Conservation (phyloP, 2,329 filamentous ascomycete species). For the Graphilbum fragrans region DNA sequence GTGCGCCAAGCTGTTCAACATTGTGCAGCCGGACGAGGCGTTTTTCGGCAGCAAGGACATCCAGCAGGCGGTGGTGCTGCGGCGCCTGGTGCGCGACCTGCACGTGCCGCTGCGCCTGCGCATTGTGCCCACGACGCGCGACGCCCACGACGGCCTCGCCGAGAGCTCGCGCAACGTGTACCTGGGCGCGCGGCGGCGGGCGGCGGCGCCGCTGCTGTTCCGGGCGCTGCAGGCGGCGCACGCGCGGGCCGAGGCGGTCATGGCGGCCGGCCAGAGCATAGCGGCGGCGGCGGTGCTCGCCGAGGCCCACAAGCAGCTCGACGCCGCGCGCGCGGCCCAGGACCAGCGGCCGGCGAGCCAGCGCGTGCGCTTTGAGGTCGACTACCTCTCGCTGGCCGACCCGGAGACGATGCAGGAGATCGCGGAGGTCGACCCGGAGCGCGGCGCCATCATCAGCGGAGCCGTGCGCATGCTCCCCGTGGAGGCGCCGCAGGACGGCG, state of each 20-base stretch:
- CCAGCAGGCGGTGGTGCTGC: slow-evolving; percentile 87
- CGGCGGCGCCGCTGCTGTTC: slow-evolving; percentile 59
- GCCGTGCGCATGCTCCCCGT: slow-evolving; percentile 83
- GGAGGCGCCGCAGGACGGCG: slow-evolving; percentile 54
- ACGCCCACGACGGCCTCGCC: slow-evolving; percentile 66
- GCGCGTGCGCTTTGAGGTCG: slow-evolving; percentile 66
- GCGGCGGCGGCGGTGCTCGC: slow-evolving; percentile 44
- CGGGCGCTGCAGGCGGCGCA: slow-evolving; percentile 61
- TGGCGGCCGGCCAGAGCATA: background rate
- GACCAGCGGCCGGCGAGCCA: slow-evolving; percentile 42
- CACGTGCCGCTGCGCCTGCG: slow-evolving; percentile 64
- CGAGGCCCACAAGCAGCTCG: slow-evolving; percentile 51
- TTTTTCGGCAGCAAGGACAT: slow-evolving; percentile 98
- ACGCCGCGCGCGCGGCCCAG: slow-evolving; percentile 47
- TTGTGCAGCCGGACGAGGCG: slow-evolving; percentile 62
- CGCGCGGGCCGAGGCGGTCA: slow-evolving; percentile 20
- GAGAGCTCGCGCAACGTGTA: slow-evolving; percentile 93
- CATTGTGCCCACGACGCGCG: slow-evolving; percentile 63
- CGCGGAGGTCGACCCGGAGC: slow-evolving; percentile 50
- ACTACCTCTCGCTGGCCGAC: slow-evolving; percentile 87
- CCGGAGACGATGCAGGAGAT: slow-evolving; percentile 74
- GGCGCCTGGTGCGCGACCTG: slow-evolving; percentile 78
- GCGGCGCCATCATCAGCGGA: slow-evolving; percentile 76
- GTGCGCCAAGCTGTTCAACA: slow-evolving; percentile 88
- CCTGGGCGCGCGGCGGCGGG: slow-evolving; percentile 62